Evolutionary conservation across 2,329 filamentous ascomycete species (phyloP).

Genomic region (Aspergillus niger): DNA sequence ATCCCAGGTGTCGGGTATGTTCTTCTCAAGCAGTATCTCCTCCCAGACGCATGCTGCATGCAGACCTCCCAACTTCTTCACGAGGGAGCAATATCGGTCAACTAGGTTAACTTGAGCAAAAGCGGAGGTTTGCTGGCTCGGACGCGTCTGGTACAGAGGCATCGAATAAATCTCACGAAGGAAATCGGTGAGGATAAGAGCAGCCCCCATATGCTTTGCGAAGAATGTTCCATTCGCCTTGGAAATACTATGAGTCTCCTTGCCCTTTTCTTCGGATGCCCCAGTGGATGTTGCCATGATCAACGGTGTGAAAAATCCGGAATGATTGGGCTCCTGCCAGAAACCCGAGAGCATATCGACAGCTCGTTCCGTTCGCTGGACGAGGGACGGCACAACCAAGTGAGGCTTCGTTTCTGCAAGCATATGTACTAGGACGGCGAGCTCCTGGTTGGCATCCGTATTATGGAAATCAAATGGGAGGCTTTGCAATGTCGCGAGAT

Average conservation of each 20-base stretch:
- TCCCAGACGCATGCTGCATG: conserved; percentile 82
- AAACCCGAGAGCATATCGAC: conserved; percentile 70
- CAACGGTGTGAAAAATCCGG: conserved; percentile 72
- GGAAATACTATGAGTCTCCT: conserved; percentile 23
- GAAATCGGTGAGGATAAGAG: conserved; percentile 74
- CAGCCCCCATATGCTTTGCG: conserved; percentile 74
- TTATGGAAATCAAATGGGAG: conserved; percentile 73
- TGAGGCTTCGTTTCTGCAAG: conserved; percentile 80
- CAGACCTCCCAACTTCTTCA: conserved; percentile 74
- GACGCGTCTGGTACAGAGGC: conserved; percentile 64
- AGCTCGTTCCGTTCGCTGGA: conserved; percentile 71
- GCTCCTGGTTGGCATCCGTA: conserved; percentile 65
- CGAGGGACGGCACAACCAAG: conserved; percentile 76
- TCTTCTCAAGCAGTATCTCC: conserved; percentile 72
- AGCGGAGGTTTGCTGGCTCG: conserved; percentile 59
- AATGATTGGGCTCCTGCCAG: conserved; percentile 50
- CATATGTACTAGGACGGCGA: conserved; percentile 73
- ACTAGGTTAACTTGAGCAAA: conserved; percentile 79
- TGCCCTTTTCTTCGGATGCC: conserved; percentile 1
- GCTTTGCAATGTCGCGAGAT: conserved; percentile 79
- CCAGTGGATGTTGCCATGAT: conserved; percentile 36
- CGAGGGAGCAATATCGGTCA: conserved; percentile 76
- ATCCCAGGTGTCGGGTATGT: conserved; percentile 66
- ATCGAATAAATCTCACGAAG: conserved; percentile 72
- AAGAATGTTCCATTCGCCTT: conserved; percentile 69